A percentile compares a stretch with the other conserved stretches of the same genome.
Conservation (phyloP, 129 eudicot genomes). For the Artemisia annua region DNA sequence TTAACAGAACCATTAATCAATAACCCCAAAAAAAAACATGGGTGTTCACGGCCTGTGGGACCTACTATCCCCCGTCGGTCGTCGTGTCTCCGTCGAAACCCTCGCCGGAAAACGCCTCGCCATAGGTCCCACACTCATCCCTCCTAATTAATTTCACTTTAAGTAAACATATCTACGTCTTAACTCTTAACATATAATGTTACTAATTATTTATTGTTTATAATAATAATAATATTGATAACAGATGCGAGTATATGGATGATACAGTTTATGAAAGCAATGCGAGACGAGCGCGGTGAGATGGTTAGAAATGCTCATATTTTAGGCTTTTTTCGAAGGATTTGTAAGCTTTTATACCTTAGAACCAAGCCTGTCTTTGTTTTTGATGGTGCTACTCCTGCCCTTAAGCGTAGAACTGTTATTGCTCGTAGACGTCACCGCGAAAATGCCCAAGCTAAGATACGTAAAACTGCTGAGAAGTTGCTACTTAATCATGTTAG, state of each 20-base stretch:
- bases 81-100: slow-evolving; percentile 95
- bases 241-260: slow-evolving; percentile 98
- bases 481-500: slow-evolving; percentile 80
- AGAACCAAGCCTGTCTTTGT: slow-evolving; percentile 87
- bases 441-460: slow-evolving; percentile 86
- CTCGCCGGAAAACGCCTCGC: slow-evolving; percentile 91
- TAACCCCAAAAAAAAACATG: slow-evolving; percentile 47
- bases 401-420: slow-evolving; percentile 77
- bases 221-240: too few relatives aligned
- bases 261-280: slow-evolving; percentile 93
- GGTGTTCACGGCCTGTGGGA: slow-evolving; percentile 98
- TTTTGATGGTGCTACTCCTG: slow-evolving; percentile 83
- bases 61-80: slow-evolving; percentile 91
- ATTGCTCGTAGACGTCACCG: slow-evolving; percentile 82
- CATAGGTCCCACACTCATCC: slow-evolving; percentile 44
- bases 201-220: not conserved
- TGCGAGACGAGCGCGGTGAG: slow-evolving; percentile 94
- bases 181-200: not conserved
- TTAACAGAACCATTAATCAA: slow-evolving; percentile 16
- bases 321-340: slow-evolving; percentile 83
- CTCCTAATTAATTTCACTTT: not conserved
- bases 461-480: slow-evolving; percentile 85
- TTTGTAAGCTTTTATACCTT: slow-evolving; percentile 78
- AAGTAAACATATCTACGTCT: not conserved
- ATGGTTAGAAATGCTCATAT: slow-evolving; percentile 93